Conservation (phyloP, 345 rosid species). For the Eucalyptus rudis region DNA sequence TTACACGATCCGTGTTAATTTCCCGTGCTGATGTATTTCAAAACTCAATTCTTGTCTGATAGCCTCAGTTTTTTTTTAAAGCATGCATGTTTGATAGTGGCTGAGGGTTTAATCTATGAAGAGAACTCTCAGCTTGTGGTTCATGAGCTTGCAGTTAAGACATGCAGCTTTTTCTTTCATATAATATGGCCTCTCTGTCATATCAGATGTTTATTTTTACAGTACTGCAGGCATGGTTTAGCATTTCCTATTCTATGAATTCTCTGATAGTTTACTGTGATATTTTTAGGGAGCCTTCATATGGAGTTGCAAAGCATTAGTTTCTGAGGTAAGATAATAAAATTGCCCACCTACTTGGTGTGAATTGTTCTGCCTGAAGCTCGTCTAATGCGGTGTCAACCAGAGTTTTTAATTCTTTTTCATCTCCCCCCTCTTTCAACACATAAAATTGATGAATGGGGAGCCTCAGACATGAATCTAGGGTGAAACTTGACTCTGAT, state of each 20-base stretch:
- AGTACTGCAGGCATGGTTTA: not conserved
- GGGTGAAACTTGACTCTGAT: too few relatives aligned
- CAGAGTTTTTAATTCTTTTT: not conserved
- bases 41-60: not conserved
- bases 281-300: constrained; percentile 76
- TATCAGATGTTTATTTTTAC: not conserved
- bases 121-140: not conserved
- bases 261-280: not conserved
- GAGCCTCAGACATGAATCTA: too few relatives aligned
- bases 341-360: not conserved
- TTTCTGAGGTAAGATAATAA: constrained; percentile 62
- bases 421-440: too few relatives aligned
- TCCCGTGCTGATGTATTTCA: not conserved
- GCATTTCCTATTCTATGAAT: not conserved
- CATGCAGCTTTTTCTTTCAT: not conserved
- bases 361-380: not conserved
- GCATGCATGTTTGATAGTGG: not conserved
- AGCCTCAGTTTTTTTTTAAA: not conserved
- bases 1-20: not conserved
- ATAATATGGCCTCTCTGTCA: not conserved
- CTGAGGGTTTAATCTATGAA: not conserved
- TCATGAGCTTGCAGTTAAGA: not conserved
- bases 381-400: not conserved
- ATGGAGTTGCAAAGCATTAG: constrained; percentile 88
- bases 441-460: too few relatives aligned